Percentiles rank a stretch among this genome's conserved stretches.
Evolutionary conservation across 495 filamentous ascomycete genomes (phyloP).

Genomic region (Staphylotrichum tortipilum): DNA sequence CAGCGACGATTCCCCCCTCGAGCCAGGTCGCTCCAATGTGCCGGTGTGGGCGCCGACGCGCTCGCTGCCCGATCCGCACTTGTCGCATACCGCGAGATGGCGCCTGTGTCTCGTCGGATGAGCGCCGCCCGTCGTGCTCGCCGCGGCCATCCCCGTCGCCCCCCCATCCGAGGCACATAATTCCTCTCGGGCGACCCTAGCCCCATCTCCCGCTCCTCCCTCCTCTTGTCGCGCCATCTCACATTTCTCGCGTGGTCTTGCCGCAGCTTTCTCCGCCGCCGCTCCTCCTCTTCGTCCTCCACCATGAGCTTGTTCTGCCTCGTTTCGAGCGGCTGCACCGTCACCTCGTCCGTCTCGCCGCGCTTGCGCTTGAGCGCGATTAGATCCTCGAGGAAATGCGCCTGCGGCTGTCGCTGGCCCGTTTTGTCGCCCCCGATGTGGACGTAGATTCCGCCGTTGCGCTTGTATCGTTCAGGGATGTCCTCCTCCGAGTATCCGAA

Average conservation of each 20-base stretch:
- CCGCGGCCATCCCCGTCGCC: slow-evolving; percentile 12
- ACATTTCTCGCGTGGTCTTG: slow-evolving; percentile 19
- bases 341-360: slow-evolving; percentile 49
- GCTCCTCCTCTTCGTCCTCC: slow-evolving; percentile 25
- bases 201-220: slow-evolving; percentile 8
- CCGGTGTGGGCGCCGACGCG: not conserved
- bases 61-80: not conserved
- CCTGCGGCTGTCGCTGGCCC: slow-evolving; percentile 33
- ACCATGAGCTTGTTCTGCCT: slow-evolving; percentile 26
- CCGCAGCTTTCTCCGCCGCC: slow-evolving; percentile 18
- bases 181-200: slow-evolving; percentile 6
- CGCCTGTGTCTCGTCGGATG: slow-evolving; percentile 12
- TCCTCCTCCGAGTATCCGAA: slow-evolving; percentile 14
- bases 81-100: slow-evolving; percentile 2
- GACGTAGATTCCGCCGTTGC: slow-evolving; percentile 25
- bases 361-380: slow-evolving; percentile 43
- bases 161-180: slow-evolving; percentile 12
- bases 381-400: slow-evolving; percentile 37
- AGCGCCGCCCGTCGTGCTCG: slow-evolving; percentile 13
- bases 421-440: slow-evolving; percentile 28
- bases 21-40: not conserved
- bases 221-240: slow-evolving; percentile 18
- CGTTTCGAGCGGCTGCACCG: slow-evolving; percentile 34
- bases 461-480: slow-evolving; percentile 24
- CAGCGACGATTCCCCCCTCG: not conserved